These are phyloP conservation scores for Cairneyella variabilis DNA, from an alignment of 495 filamentous ascomycete genomes.

Conservation along the genomic window DNA sequence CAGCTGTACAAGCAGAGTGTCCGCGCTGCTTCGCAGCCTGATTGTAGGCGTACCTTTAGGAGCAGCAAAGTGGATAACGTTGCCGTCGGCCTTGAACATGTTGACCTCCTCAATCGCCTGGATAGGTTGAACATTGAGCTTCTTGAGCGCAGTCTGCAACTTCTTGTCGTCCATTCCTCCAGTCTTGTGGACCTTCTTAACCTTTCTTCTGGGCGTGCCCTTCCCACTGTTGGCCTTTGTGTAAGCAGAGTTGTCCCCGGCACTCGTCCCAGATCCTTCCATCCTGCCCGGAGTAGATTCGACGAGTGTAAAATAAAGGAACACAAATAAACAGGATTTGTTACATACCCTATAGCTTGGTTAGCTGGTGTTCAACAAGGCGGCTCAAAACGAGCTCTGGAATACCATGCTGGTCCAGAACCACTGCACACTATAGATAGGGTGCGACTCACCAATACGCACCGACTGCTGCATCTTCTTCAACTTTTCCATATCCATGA, in stretches of 20 bases:
- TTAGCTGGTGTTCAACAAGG: not conserved
- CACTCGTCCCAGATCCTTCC: constrained; percentile 4
- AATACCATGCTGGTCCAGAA: too few species aligned
- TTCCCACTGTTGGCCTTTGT: constrained; percentile 76
- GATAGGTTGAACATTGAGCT: constrained; percentile 95
- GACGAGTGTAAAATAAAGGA: not conserved
- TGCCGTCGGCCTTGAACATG: constrained; percentile 99
- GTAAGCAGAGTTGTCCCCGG: too few species aligned
- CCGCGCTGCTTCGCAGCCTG: not conserved
- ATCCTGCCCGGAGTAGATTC: not conserved
- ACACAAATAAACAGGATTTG: constrained; percentile 6
- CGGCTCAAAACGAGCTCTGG: not conserved
- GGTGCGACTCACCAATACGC: constrained; percentile 65
- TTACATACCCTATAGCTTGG: constrained; percentile 29
- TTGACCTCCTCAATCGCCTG: constrained; percentile 99
- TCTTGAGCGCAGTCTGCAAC: constrained; percentile 90
- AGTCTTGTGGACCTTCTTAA: constrained; percentile 94
- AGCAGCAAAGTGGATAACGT: constrained; percentile 97
- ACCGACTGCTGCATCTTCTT: constrained; percentile 74
- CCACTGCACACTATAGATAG: constrained; percentile 4
- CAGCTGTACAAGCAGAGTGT: too few species aligned
- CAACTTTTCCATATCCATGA: constrained; percentile 70
- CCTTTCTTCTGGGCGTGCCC: constrained; percentile 94
- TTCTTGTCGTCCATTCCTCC: constrained; percentile 97
- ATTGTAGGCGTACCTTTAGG: constrained; percentile 71